phyloP scores from a whole-genome alignment of 306 rosid species.

The Vigna radiata region DNA sequence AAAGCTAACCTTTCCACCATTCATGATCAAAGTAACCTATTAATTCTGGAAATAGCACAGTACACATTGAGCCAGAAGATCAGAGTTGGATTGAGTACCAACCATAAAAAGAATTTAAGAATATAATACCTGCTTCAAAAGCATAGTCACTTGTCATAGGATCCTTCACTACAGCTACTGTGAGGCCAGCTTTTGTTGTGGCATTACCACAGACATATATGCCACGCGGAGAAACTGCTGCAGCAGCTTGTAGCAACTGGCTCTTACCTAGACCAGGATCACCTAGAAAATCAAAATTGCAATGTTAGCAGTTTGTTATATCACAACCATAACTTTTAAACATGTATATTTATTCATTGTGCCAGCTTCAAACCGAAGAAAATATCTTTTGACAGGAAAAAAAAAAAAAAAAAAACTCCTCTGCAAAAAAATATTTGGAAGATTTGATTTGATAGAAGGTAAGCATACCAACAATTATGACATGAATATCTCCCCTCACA shows the following conservation, averaged over 20 bases:
- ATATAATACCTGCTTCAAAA: constrained; percentile 83
- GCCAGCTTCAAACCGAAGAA: constrained; percentile 22
- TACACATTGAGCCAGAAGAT: constrained; percentile 32
- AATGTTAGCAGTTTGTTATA: constrained; percentile 37
- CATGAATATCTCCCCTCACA: constrained; percentile 97
- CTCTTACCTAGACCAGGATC: constrained; percentile 98
- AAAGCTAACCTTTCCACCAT: neutral
- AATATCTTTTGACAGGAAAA: constrained; percentile 29
- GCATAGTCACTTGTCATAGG: constrained; percentile 87
- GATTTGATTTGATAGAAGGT: constrained; percentile 40
- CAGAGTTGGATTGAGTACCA: constrained; percentile 31
- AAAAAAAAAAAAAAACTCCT: constrained; percentile 16
- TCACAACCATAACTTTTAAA: constrained; percentile 27
- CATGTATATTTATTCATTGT: neutral
- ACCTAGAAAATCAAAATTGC: constrained; percentile 60
- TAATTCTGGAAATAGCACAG: constrained; percentile 15
- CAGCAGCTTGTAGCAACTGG: constrained; percentile 94
- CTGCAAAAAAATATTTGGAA: constrained; percentile 11
- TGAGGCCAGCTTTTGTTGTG: constrained; percentile 90
- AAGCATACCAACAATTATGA: constrained; percentile 86
- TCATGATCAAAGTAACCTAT: constrained; percentile 31
- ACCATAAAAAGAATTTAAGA: constrained; percentile 35
- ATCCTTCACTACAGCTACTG: constrained; percentile 95
- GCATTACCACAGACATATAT: constrained; percentile 97
- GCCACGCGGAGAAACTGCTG: constrained; percentile 91